Evolutionary conservation across 441 rosid species (phyloP).

Genomic region (Populus hybrid): DNA sequence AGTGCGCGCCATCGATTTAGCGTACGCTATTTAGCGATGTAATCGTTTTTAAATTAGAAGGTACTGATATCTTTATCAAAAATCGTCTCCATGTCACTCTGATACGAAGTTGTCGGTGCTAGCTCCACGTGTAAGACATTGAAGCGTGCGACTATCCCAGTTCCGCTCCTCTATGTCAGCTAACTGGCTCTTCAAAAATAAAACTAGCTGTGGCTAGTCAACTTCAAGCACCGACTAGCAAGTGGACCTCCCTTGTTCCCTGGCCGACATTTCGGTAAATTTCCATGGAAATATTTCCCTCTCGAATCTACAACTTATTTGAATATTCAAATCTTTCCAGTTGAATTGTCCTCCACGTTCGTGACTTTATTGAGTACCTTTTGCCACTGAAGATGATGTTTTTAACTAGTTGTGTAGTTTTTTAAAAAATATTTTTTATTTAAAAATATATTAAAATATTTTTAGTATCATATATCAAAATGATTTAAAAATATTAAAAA

Average conservation of each 20-base stretch:
- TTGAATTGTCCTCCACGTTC: neutral
- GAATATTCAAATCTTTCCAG: neutral
- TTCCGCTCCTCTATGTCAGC: neutral
- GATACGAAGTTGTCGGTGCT: constrained; percentile 20
- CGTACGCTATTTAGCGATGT: too few relatives aligned
- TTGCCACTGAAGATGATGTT: too few relatives aligned
- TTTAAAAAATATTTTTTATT: neutral
- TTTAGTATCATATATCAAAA: too few relatives aligned
- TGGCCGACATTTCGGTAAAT: constrained; percentile 25
- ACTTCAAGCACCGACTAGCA: constrained; percentile 8
- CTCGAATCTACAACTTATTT: neutral
- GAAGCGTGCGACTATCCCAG: neutral
- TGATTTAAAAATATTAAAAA: too few relatives aligned
- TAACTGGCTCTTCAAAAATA: neutral
- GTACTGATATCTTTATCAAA: neutral
- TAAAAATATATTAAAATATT: too few relatives aligned
- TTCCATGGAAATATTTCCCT: neutral
- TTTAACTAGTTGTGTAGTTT: neutral
- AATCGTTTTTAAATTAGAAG: too few relatives aligned
- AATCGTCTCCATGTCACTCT: neutral
- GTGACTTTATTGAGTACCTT: neutral
- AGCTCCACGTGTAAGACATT: constrained; percentile 19
- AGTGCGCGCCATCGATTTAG: too few relatives aligned
- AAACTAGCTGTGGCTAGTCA: neutral
- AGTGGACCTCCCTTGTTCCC: constrained; percentile 24